These are phyloP conservation scores for Cladorrhinum sp. DNA, from an alignment of 2,329 filamentous ascomycete genomes.

Conservation along the genomic window DNA sequence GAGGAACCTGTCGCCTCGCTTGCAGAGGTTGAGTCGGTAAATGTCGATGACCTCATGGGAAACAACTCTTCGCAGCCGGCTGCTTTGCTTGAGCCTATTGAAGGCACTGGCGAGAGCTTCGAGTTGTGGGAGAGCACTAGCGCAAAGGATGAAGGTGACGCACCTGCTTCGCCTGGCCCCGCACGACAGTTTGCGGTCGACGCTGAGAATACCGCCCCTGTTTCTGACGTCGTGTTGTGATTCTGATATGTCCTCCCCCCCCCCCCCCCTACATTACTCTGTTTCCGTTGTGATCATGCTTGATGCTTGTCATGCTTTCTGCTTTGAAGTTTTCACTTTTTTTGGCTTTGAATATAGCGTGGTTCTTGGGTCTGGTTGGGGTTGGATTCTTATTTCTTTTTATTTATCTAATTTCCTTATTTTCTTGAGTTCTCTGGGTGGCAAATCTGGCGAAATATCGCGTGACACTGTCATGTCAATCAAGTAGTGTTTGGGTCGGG, in stretches of 20 bases:
- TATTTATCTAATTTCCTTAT: background rate
- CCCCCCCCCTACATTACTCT: background rate
- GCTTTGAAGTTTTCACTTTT: background rate
- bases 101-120: constrained; percentile 59
- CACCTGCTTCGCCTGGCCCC: constrained; percentile 19
- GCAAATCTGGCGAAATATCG: background rate
- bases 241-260: background rate
- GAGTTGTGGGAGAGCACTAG: constrained; percentile 71
- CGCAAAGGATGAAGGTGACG: constrained; percentile 54
- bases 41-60: constrained; percentile 40
- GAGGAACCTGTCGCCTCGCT: constrained; percentile 28
- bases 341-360: background rate
- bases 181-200: background rate
- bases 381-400: background rate
- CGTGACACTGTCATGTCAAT: background rate
- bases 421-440: background rate
- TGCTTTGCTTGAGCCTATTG: constrained; percentile 51
- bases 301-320: background rate
- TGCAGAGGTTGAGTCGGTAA: constrained; percentile 23
- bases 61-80: constrained; percentile 41
- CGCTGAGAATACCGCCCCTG: background rate
- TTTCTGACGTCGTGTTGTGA: background rate
- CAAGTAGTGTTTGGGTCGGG: too few relatives aligned
- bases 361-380: background rate
- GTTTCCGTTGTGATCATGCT: background rate